phyloP scores from a whole-genome alignment of 331 rosid genomes.

The Saraca asoca region DNA sequence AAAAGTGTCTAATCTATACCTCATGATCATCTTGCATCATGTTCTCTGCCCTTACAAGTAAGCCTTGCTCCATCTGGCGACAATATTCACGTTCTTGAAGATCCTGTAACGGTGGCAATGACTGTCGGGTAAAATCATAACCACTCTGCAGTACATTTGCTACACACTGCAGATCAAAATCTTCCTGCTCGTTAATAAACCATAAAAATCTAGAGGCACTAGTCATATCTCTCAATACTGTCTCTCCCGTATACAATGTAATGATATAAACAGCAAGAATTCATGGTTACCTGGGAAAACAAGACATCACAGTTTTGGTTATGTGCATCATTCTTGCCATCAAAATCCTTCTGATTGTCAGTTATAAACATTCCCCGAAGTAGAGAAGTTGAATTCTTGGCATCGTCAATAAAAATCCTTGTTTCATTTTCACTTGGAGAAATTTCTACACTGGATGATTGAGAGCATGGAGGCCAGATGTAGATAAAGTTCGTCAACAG shows the following conservation, averaged over 20 bases:
- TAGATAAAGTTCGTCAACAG: slow-evolving; percentile 20
- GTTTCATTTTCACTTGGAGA: slow-evolving; percentile 35
- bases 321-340: slow-evolving; percentile 24
- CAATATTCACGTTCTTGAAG: slow-evolving; percentile 32
- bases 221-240: background rate
- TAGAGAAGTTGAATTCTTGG: slow-evolving; percentile 20
- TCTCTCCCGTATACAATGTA: slow-evolving; percentile 1
- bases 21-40: slow-evolving; percentile 37
- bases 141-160: slow-evolving; percentile 36
- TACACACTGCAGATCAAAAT: slow-evolving; percentile 41
- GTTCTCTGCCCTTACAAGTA: slow-evolving; percentile 40
- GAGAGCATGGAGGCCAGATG: slow-evolving; percentile 43
- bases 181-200: slow-evolving; percentile 3
- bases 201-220: slow-evolving; percentile 1
- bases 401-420: slow-evolving; percentile 35
- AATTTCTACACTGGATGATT: slow-evolving; percentile 29
- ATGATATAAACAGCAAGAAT: slow-evolving; percentile 15
- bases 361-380: slow-evolving; percentile 25
- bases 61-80: slow-evolving; percentile 33
- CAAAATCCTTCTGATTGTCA: slow-evolving; percentile 31
- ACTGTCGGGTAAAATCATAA: slow-evolving; percentile 33
- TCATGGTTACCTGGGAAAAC: slow-evolving; percentile 41
- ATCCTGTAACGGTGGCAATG: slow-evolving; percentile 41
- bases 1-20: slow-evolving; percentile 48
- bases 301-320: slow-evolving; percentile 28